phyloP scores from a whole-genome alignment of 352 stramenopile genomes.

The Globisporangium abappressorium region DNA sequence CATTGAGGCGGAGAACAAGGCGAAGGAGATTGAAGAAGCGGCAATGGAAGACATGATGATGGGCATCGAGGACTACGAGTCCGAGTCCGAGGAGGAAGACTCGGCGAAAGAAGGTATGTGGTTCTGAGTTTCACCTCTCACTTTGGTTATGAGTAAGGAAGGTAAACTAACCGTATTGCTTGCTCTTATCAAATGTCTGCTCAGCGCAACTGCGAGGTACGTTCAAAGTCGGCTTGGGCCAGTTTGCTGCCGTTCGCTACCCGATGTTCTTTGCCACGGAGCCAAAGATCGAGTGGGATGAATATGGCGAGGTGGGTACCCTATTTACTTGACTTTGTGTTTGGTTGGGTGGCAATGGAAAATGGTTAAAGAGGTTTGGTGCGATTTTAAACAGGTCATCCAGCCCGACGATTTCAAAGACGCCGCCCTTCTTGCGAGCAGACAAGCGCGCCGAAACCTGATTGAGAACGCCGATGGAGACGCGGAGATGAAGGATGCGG shows the following conservation, averaged over 20 bases:
- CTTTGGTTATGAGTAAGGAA: neutral
- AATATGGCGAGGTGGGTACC: constrained; percentile 74
- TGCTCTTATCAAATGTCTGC: constrained; percentile 6
- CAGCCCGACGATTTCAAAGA: constrained; percentile 84
- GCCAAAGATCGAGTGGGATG: constrained; percentile 86
- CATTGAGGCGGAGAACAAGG: constrained; percentile 84
- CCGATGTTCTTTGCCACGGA: constrained; percentile 89
- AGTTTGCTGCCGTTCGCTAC: constrained; percentile 81
- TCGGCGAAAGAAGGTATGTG: constrained; percentile 53
- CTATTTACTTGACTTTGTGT: neutral
- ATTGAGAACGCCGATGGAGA: constrained; percentile 60
- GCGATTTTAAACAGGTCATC: constrained; percentile 41
- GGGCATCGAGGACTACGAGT: constrained; percentile 89
- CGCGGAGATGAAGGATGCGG: constrained; percentile 66
- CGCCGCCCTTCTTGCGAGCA: constrained; percentile 53
- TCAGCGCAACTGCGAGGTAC: constrained; percentile 78
- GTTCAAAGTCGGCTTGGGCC: constrained; percentile 83
- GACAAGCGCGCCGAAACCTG: constrained; percentile 59
- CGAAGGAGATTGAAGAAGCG: constrained; percentile 86
- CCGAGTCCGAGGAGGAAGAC: constrained; percentile 74
- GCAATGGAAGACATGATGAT: constrained; percentile 92
- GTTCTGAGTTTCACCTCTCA: neutral
- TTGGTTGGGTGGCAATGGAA: neutral
- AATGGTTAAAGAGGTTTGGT: neutral
- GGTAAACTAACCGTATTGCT: neutral